These are phyloP conservation scores for Coemansia sp. DNA, from an alignment of 192 early-diverging fungal species.

Conservation along the genomic window DNA sequence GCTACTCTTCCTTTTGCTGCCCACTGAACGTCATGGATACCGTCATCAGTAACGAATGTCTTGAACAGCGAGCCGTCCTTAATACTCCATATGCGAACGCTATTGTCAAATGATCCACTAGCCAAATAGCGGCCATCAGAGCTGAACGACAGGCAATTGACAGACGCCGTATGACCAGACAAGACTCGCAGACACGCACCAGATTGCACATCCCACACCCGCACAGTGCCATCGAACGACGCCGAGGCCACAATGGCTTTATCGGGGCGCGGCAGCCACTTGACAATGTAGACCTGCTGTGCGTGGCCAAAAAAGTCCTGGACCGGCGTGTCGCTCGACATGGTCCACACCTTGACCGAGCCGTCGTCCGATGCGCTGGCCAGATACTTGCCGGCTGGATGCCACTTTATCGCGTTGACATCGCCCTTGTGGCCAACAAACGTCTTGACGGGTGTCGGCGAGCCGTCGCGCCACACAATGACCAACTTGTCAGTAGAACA, in stretches of 20 bases:
- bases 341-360: slow-evolving; percentile 50
- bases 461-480: slow-evolving; percentile 79
- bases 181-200: slow-evolving; percentile 70
- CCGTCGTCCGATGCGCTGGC: slow-evolving; percentile 56
- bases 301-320: slow-evolving; percentile 62
- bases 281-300: slow-evolving; percentile 76
- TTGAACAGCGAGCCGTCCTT: slow-evolving; percentile 50
- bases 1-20: slow-evolving; percentile 44
- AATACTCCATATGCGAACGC: slow-evolving; percentile 72
- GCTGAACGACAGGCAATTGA: slow-evolving; percentile 77
- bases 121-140: slow-evolving; percentile 75
- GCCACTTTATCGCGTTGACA: slow-evolving; percentile 54
- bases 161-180: slow-evolving; percentile 68
- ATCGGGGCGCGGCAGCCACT: slow-evolving; percentile 73
- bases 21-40: slow-evolving; percentile 55
- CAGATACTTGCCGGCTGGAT: slow-evolving; percentile 47
- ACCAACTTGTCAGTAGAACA: slow-evolving; percentile 82
- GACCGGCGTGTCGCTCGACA: slow-evolving; percentile 21
- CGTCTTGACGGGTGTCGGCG: slow-evolving; percentile 64
- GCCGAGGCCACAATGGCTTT: slow-evolving; percentile 69
- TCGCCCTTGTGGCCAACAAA: slow-evolving; percentile 78
- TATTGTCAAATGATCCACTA: slow-evolving; percentile 76
- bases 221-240: slow-evolving; percentile 80
- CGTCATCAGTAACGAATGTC: slow-evolving; percentile 46
- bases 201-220: slow-evolving; percentile 83